Conservation (phyloP, 2,329 filamentous ascomycete species). For the Ophioceras dolichostomum region DNA sequence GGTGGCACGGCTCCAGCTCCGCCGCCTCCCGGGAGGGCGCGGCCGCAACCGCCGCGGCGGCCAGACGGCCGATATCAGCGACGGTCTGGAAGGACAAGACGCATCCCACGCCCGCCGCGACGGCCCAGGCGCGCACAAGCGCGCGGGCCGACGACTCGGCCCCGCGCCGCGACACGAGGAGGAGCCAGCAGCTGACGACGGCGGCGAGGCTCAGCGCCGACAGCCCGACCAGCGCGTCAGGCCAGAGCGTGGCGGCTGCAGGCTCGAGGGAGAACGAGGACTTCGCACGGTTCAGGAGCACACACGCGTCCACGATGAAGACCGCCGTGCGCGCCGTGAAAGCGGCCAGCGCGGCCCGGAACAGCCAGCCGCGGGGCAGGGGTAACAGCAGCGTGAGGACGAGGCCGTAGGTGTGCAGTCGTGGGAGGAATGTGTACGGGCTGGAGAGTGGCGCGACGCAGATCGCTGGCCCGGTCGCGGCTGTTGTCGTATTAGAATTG, state of each 20-base stretch:
- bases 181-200: slow-evolving; percentile 6
- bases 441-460: slow-evolving; percentile 6
- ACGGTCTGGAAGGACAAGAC: slow-evolving; percentile 4
- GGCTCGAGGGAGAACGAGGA: background rate
- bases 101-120: slow-evolving; percentile 4
- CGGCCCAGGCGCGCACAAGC: slow-evolving; percentile 7
- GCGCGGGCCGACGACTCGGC: slow-evolving; percentile 6
- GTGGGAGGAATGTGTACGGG: slow-evolving; percentile 6
- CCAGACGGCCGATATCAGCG: background rate
- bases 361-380: slow-evolving; percentile 7
- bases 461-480: too few species aligned
- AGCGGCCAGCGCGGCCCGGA: slow-evolving; percentile 8
- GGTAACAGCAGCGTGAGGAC: slow-evolving; percentile 5
- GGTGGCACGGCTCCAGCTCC: too few species aligned
- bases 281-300: slow-evolving; percentile 1
- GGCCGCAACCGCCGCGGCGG: background rate
- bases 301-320: slow-evolving; percentile 5
- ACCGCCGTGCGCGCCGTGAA: slow-evolving; percentile 6
- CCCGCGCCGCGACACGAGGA: slow-evolving; percentile 5
- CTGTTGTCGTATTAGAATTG: too few species aligned
- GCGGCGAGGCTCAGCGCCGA: slow-evolving; percentile 7
- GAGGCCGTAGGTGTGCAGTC: slow-evolving; percentile 6
- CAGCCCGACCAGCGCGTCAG: slow-evolving; percentile 8
- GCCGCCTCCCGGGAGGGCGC: background rate
- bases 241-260: background rate